A percentile compares a stretch with the other conserved stretches of the same genome.
Evolutionary conservation across 2,329 filamentous ascomycete genomes (phyloP).

Genomic region (Sporothrix luriei): DNA sequence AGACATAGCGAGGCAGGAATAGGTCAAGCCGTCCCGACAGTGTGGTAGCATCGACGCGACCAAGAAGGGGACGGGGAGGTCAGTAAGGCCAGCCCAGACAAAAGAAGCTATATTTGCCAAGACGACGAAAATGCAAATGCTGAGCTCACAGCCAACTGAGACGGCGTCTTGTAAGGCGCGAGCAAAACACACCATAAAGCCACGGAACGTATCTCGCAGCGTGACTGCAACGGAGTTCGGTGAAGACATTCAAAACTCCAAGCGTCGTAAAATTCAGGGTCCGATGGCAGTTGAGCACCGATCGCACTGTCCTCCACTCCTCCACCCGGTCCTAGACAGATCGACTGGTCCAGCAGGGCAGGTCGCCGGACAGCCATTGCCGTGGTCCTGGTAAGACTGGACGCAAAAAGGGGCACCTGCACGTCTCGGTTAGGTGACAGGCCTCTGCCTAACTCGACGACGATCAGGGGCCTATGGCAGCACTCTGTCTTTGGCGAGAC

Average conservation of each 20-base stretch:
- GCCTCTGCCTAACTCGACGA: background rate
- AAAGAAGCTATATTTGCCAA: too few relatives aligned
- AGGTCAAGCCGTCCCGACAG: slow-evolving; percentile 19
- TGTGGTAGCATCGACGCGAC: slow-evolving; percentile 25
- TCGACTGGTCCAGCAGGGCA: slow-evolving; percentile 6
- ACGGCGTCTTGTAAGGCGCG: background rate
- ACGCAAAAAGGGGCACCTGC: slow-evolving; percentile 10
- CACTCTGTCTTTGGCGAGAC: background rate
- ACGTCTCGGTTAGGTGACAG: slow-evolving; percentile 22
- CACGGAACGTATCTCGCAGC: background rate
- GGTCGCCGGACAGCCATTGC: background rate
- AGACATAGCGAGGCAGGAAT: background rate
- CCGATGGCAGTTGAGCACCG: background rate
- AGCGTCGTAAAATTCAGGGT: background rate
- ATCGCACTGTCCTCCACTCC: background rate
- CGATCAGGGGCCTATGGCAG: background rate
- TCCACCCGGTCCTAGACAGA: slow-evolving; percentile 6
- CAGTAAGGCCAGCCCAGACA: background rate
- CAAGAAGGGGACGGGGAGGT: background rate
- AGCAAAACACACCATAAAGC: background rate
- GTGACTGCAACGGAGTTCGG: background rate
- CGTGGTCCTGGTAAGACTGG: slow-evolving; percentile 11
- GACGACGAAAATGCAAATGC: background rate
- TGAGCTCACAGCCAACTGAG: background rate
- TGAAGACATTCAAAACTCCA: slow-evolving; percentile 1